Evolutionary conservation across 257 asterid species (phyloP).

Genomic region (Solanum verrucosum): DNA sequence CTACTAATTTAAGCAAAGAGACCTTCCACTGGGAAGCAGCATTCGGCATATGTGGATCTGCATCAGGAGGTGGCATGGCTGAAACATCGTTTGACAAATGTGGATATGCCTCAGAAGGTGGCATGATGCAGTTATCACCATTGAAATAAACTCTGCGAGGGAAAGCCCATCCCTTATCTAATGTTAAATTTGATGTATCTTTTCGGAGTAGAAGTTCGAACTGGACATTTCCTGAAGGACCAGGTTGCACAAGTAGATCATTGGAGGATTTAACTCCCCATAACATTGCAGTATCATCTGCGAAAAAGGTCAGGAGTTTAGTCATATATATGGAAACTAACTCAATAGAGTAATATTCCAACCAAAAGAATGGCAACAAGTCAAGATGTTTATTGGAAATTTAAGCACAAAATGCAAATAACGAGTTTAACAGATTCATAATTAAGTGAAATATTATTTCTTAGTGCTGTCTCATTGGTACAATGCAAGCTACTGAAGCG

Average conservation of each 20-base stretch:
- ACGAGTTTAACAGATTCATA: neutral
- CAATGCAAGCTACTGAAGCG: neutral
- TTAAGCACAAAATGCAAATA: neutral
- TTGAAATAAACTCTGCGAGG: slow-evolving; percentile 75
- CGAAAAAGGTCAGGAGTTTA: neutral
- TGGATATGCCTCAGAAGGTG: slow-evolving; percentile 73
- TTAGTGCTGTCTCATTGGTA: neutral
- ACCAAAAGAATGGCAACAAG: neutral
- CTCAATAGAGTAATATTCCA: neutral
- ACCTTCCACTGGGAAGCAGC: slow-evolving; percentile 23
- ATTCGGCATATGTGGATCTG: slow-evolving; percentile 64
- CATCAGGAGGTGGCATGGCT: slow-evolving; percentile 76
- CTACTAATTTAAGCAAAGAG: slow-evolving; percentile 29
- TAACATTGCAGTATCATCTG: slow-evolving; percentile 81
- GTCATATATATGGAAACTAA: neutral
- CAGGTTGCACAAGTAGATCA: slow-evolving; percentile 61
- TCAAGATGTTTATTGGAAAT: neutral
- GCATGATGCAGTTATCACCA: slow-evolving; percentile 84
- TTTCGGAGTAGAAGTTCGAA: slow-evolving; percentile 73
- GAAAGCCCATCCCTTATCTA: slow-evolving; percentile 77
- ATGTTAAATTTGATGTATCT: slow-evolving; percentile 57
- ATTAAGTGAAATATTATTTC: neutral
- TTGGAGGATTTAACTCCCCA: slow-evolving; percentile 69
- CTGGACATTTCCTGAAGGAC: slow-evolving; percentile 66
- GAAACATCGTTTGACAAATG: slow-evolving; percentile 46